These are phyloP conservation scores for Madurella mycetomatis DNA, from an alignment of 2,329 filamentous ascomycete genomes.

Conservation along the genomic window DNA sequence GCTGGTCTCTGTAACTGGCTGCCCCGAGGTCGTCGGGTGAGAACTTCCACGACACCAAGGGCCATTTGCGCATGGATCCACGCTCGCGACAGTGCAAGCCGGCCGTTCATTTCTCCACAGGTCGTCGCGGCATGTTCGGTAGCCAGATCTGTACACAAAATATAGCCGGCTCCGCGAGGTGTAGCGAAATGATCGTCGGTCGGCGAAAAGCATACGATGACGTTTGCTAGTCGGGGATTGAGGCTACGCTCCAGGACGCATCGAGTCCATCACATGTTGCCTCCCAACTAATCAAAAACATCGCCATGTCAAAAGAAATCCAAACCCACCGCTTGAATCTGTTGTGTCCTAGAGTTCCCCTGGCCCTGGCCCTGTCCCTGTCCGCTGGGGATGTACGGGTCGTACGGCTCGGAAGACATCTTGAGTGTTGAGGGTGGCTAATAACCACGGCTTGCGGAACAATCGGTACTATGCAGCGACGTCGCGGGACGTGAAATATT, in stretches of 20 bases:
- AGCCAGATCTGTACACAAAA: background rate
- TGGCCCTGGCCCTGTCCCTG: constrained; percentile 36
- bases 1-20: too few relatives aligned
- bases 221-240: background rate
- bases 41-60: too few relatives aligned
- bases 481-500: background rate
- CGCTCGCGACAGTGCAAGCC: too few relatives aligned
- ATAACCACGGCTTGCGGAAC: constrained; percentile 3
- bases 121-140: too few relatives aligned
- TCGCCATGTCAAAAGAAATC: constrained; percentile 11
- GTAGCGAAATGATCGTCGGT: background rate
- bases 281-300: constrained; percentile 3
- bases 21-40: too few relatives aligned
- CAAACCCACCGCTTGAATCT: constrained; percentile 77
- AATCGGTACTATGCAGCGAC: background rate
- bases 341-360: constrained; percentile 50
- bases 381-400: constrained; percentile 81
- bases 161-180: background rate
- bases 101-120: too few relatives aligned
- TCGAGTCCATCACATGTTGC: background rate
- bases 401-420: constrained; percentile 64
- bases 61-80: too few relatives aligned
- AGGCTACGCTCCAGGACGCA: background rate
- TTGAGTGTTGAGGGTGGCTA: constrained; percentile 25
- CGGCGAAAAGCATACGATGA: background rate